Percentiles rank a stretch among this genome's conserved stretches.
These are phyloP conservation scores for Vachellia collinsii DNA, from an alignment of 306 rosid species.

Conservation along the genomic window DNA sequence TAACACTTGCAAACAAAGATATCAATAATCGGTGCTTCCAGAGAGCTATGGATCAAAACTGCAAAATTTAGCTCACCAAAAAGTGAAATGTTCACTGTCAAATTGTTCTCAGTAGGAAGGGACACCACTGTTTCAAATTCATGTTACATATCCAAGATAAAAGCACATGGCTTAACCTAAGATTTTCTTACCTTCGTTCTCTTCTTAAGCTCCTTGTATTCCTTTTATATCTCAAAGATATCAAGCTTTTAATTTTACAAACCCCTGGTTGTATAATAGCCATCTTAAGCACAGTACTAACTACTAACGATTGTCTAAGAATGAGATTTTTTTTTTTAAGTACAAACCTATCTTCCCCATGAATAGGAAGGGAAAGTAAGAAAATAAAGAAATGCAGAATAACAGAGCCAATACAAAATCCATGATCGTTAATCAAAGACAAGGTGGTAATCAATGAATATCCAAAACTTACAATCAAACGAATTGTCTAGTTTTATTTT, in stretches of 20 bases:
- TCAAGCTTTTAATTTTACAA: not conserved
- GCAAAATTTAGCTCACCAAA: not conserved
- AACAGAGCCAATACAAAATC: not conserved
- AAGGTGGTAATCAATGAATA: not conserved
- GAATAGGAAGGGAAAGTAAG: not conserved
- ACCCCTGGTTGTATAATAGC: not conserved
- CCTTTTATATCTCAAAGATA: not conserved
- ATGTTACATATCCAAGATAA: not conserved
- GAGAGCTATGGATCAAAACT: not conserved
- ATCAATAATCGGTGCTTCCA: not conserved
- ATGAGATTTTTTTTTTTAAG: not conserved
- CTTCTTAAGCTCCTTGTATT: not conserved
- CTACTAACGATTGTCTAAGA: not conserved
- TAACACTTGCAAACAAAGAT: not conserved
- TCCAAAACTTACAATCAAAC: conserved; percentile 10
- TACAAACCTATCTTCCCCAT: not conserved
- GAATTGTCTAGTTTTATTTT: not conserved
- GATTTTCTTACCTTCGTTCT: conserved; percentile 10
- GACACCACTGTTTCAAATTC: not conserved
- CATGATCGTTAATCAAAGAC: conserved; percentile 25
- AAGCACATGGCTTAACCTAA: not conserved
- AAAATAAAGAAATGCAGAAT: not conserved
- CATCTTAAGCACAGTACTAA: conserved; percentile 6
- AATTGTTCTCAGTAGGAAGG: not conserved
- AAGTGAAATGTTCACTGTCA: not conserved